These are phyloP conservation scores for Prototheca cutis DNA, from an alignment of 163 green algal genomes.

Conservation along the genomic window DNA sequence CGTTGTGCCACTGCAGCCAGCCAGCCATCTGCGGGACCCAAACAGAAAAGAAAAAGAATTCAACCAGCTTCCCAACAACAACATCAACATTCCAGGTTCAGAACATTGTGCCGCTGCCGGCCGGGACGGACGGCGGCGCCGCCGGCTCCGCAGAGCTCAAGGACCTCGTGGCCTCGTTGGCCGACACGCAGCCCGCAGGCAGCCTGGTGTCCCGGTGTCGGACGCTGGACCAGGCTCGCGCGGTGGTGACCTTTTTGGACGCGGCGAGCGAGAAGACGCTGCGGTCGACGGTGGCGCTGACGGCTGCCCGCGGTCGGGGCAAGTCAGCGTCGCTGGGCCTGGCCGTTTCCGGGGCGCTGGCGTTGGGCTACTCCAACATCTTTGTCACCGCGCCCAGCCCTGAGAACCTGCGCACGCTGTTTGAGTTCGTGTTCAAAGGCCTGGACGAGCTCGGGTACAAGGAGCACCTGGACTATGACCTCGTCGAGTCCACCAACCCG, in stretches of 20 bases:
- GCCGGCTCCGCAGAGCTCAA: slow-evolving; percentile 53
- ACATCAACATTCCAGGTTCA: slow-evolving; percentile 1
- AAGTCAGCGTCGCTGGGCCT: slow-evolving; percentile 92
- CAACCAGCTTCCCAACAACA: too few species aligned
- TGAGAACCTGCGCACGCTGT: slow-evolving; percentile 95
- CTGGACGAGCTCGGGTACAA: slow-evolving; percentile 75
- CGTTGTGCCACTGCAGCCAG: too few species aligned
- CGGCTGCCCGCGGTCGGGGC: slow-evolving; percentile 76
- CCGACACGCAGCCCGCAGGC: slow-evolving; percentile 66
- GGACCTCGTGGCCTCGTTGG: slow-evolving; percentile 67
- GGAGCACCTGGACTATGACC: slow-evolving; percentile 95
- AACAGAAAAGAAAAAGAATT: too few species aligned
- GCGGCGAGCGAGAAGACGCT: slow-evolving; percentile 92
- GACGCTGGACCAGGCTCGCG: slow-evolving; percentile 74
- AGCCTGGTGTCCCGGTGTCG: slow-evolving; percentile 46
- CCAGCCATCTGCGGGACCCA: too few species aligned
- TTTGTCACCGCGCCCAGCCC: slow-evolving; percentile 93
- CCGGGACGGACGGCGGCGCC: slow-evolving; percentile 21
- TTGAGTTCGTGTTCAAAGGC: slow-evolving; percentile 95
- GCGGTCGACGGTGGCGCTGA: slow-evolving; percentile 84
- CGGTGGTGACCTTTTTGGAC: slow-evolving; percentile 93
- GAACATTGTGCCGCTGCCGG: slow-evolving; percentile 63
- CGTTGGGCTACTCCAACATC: slow-evolving; percentile 92
- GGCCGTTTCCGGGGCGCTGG: slow-evolving; percentile 80
- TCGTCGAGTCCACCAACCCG: slow-evolving; percentile 89